Evolutionary conservation across 2,329 filamentous ascomycete genomes (phyloP), one percentile per base, ranked within the genome.

Genomic region (Colletotrichum filicis): DNA sequence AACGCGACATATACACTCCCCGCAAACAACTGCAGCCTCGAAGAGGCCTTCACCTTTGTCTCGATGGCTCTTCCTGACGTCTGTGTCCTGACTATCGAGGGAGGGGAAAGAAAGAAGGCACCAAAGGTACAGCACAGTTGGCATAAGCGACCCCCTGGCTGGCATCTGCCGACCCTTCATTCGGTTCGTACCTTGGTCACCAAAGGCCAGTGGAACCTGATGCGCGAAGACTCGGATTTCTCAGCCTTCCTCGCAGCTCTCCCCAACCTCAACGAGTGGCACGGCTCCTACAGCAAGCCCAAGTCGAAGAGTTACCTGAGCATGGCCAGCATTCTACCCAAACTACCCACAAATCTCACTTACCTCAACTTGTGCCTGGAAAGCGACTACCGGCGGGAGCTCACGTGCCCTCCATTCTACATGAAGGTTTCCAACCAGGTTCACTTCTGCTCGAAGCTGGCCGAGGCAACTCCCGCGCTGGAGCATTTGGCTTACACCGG

Each of bases 151-250:
- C 79, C 78, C 1, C 77, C 78, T 37, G 75, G 79, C 26, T 79
- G 82, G 75, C 77, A 79, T 32, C 80, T 91, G 8, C 85, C 87
- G 9, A 76, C 81, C 24, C 83, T 93, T 3, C 80, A 84, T 3
- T 88, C 89, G 3, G 87, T 95, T 37, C 87, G 88, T 66, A 94
- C 92, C 0, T 86, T 95, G 24, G 89, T 94, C 56, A 92, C 92
- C 81, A 91, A 92, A 77, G 93, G 93, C 7, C 92, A 94, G 76
- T 95, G 93, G 93, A 95, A 95, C 78, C 86, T 95, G 32, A 92
- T 94, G 80, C 87, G 93, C 59, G 85, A 87, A 19, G 83, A 89
- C 56, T 83, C 61, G 22, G 92, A 95, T 79, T 94, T 93, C 81
- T 82, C 86, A 68, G 86, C 85, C 64, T 87, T 95, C 62, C 85